Base-by-base conservation (phyloP, 768 basidiomycete species). In the Suillus placidus region DNA sequence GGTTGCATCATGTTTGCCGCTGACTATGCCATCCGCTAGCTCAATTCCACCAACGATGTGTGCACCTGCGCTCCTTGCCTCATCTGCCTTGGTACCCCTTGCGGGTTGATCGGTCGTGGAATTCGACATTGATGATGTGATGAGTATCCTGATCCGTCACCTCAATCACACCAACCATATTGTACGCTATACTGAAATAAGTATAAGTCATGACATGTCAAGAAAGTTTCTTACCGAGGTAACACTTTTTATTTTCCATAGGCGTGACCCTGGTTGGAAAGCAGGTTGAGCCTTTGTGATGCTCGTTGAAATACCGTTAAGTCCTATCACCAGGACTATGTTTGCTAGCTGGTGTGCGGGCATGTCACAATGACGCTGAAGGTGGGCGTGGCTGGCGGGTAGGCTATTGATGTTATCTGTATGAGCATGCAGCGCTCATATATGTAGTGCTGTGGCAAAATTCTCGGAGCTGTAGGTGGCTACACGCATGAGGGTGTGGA, bases 191-290 rank as follows among this genome's bases (percentile, higher is more conserved):
- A 6, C 13, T 49, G 2, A 40, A n/a, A 58, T 52, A 23, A 30
- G 60, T 47, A 60, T 18, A 13, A 51, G 26, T 35, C 26, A 6
- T 18, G 38, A 64, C 23, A 47, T 10, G 34, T 61, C 16, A 54
- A 57, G 9, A 51, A 26, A 43, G 10, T 64, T 10, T 66, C 87
- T 35, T 72, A 96, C 96, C 93, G 2, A 99, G 86, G 74, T 95
- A 98, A 60, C 94, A 84, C 74, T 94, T 95, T 78, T 90, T 94
- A 68, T 89, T 86, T 62, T 87, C 84, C 85, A 92, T 87, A 0
- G 92, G 90, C 1, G 97, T 99, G 95, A 88, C 9, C 95, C 95
- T 8, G 97, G 93, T 72, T 97, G 95, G 79, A 99, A 99, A 6
- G 95, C 81, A 1, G 87, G 82, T 72, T 98, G 97, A 6, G 95